Percentiles rank a stretch among this genome's conserved stretches.
Evolutionary conservation across 2,329 filamentous ascomycete genomes (phyloP).

Genomic region (Fusarium sp.): DNA sequence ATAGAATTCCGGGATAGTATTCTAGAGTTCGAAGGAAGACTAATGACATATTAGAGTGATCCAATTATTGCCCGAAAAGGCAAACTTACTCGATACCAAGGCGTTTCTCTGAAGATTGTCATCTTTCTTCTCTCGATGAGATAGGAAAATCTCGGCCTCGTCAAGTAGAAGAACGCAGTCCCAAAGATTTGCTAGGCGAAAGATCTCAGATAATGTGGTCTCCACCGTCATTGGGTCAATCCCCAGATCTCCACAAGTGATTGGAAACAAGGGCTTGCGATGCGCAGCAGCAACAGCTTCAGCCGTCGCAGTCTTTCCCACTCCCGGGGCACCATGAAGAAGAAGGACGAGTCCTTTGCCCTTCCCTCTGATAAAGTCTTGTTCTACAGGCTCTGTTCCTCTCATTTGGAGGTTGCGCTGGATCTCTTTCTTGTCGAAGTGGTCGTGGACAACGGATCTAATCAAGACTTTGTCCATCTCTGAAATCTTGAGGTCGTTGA

Average conservation of each 20-base stretch:
- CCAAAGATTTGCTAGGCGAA: conserved; percentile 13
- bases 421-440: conserved; percentile 8
- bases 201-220: conserved; percentile 1
- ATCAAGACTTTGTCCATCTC: not conserved
- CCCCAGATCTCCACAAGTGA: conserved; percentile 7
- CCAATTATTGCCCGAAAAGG: too few species aligned
- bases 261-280: not conserved
- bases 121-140: conserved; percentile 6
- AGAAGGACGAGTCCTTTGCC: not conserved
- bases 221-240: not conserved
- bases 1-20: too few species aligned
- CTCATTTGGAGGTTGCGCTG: not conserved
- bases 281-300: not conserved
- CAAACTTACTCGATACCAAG: not conserved
- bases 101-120: not conserved
- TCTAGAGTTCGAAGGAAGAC: too few species aligned
- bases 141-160: conserved; percentile 9
- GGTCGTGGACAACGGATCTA: not conserved
- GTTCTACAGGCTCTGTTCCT: not conserved
- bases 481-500: conserved; percentile 1
- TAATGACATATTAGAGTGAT: too few species aligned
- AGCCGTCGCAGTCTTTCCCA: conserved; percentile 7
- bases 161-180: conserved; percentile 13
- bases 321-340: conserved; percentile 3
- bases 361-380: conserved; percentile 6